Evolutionary conservation across 371 early-diverging fungal genomes (phyloP).

Genomic region (Dichotomocladium elegans): DNA sequence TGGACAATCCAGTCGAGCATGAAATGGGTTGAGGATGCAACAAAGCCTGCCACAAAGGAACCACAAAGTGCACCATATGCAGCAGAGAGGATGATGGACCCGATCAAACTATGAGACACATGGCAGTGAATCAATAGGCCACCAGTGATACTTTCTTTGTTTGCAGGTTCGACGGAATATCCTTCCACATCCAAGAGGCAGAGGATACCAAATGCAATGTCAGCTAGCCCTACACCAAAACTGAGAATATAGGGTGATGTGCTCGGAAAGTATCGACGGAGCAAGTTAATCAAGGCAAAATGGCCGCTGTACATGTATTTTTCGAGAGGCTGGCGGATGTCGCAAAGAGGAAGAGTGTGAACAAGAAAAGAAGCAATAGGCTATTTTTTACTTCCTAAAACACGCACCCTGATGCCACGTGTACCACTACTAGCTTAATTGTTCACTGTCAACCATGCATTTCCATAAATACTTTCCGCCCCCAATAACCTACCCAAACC

Average conservation of each 20-base stretch:
- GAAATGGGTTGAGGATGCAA: background rate
- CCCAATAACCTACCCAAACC: no score
- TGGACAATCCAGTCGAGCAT: background rate
- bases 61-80: background rate
- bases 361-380: no score
- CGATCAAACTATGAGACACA: background rate
- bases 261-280: background rate
- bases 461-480: no score
- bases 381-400: no score
- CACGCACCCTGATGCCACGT: no score
- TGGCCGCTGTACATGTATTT: background rate
- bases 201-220: background rate
- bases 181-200: background rate
- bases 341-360: no score
- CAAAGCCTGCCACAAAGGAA: background rate
- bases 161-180: background rate
- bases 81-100: background rate
- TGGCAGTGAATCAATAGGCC: background rate
- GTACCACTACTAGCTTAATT: no score
- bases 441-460: no score
- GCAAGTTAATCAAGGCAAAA: background rate
- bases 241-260: background rate
- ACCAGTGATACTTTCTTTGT: background rate
- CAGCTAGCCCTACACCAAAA: background rate
- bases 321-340: no score